phyloP scores from a whole-genome alignment of 495 filamentous ascomycete genomes.

The Aspergillus heteromorphus region DNA sequence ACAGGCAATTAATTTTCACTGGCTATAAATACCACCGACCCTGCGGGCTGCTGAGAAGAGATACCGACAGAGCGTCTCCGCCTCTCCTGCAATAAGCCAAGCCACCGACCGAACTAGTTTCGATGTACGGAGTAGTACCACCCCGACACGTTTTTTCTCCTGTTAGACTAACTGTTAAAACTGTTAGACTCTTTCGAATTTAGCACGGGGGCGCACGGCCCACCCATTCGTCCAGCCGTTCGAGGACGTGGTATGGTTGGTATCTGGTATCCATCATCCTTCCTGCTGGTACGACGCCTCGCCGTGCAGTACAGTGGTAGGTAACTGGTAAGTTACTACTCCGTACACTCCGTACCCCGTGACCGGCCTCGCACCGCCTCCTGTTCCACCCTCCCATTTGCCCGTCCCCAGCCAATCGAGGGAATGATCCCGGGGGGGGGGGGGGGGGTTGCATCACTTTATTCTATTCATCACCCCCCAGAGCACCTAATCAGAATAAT shows the following conservation, averaged over 20 bases:
- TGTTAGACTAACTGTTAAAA: too few species aligned
- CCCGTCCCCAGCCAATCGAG: background rate
- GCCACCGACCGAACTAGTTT: background rate
- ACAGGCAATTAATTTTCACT: background rate
- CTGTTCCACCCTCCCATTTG: constrained; percentile 2
- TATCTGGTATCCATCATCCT: background rate
- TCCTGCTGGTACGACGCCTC: background rate
- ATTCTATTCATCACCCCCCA: background rate
- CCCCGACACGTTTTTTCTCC: constrained; percentile 7
- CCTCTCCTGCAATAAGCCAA: background rate
- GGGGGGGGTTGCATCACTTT: constrained; percentile 1
- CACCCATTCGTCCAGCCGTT: constrained; percentile 1
- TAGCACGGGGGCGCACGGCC: constrained; percentile 8
- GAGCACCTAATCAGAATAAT: background rate
- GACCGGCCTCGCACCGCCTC: background rate
- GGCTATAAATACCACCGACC: background rate
- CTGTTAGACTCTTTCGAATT: background rate
- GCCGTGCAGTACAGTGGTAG: background rate
- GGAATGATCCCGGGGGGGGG: background rate
- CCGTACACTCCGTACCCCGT: background rate
- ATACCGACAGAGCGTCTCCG: background rate
- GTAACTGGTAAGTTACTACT: background rate
- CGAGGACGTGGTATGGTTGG: background rate
- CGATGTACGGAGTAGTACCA: background rate
- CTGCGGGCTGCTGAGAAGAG: background rate